Evolutionary conservation across 257 asterid species (phyloP).

Genomic region (Salvia splendens): DNA sequence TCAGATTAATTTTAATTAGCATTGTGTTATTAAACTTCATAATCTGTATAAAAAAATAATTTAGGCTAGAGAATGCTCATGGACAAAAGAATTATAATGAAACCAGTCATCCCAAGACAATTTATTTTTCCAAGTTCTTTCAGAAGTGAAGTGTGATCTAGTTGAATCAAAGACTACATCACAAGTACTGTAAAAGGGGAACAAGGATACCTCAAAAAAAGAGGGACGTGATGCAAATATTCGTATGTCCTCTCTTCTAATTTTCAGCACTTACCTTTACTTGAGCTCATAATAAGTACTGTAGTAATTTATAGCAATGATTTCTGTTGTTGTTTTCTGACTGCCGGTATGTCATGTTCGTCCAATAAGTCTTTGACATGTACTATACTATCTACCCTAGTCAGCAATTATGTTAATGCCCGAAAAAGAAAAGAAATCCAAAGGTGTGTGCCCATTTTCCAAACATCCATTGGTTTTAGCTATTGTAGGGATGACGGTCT

Average conservation of each 20-base stretch:
- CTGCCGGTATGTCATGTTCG: too few species aligned
- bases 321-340: too few species aligned
- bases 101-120: constrained; percentile 33
- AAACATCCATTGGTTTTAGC: too few species aligned
- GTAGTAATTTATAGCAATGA: too few species aligned
- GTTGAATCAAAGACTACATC: constrained; percentile 35
- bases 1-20: background rate
- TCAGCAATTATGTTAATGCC: background rate
- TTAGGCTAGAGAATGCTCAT: constrained; percentile 26
- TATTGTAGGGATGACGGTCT: background rate
- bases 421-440: too few species aligned
- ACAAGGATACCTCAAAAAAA: constrained; percentile 13
- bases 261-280: too few species aligned
- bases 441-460: too few species aligned
- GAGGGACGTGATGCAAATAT: background rate
- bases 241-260: too few species aligned
- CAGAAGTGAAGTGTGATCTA: constrained; percentile 35
- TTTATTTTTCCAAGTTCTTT: constrained; percentile 35
- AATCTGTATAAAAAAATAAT: background rate
- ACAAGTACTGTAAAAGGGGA: constrained; percentile 24
- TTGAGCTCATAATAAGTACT: too few species aligned
- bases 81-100: constrained; percentile 27
- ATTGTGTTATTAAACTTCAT: background rate
- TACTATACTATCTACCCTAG: too few species aligned
- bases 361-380: too few species aligned